These are phyloP conservation scores for Jacaranda copaia DNA, from an alignment of 257 asterid genomes.

Conservation along the genomic window DNA sequence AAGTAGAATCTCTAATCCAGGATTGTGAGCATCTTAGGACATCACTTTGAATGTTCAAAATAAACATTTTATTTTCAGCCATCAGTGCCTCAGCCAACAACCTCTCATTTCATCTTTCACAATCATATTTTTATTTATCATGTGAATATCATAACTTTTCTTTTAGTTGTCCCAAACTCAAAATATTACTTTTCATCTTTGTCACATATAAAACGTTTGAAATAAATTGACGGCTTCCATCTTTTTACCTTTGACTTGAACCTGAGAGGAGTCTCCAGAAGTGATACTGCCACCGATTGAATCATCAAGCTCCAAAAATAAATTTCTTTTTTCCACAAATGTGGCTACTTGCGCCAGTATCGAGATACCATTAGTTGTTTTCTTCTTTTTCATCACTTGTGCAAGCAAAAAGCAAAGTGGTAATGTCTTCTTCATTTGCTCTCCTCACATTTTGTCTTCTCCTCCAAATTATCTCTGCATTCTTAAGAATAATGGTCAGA, in stretches of 20 bases:
- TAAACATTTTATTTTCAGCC: background rate
- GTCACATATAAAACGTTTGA: background rate
- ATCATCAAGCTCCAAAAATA: slow-evolving; percentile 3
- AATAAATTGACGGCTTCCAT: slow-evolving; percentile 20
- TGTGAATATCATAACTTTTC: slow-evolving; percentile 22
- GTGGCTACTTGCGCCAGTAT: background rate
- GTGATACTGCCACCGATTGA: background rate
- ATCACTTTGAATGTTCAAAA: background rate
- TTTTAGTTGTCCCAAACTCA: slow-evolving; percentile 17
- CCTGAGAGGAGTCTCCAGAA: slow-evolving; percentile 17
- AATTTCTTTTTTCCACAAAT: background rate
- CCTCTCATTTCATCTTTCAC: slow-evolving; percentile 17
- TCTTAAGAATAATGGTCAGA: slow-evolving; percentile 27
- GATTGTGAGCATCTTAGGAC: background rate
- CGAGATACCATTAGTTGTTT: background rate
- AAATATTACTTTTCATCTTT: background rate
- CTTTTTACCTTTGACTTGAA: slow-evolving; percentile 10
- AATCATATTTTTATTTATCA: background rate
- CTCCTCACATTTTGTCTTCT: background rate
- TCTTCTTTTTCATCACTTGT: no score
- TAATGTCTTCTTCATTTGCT: background rate
- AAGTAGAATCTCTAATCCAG: background rate
- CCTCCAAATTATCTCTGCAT: background rate
- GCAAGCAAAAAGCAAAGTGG: background rate
- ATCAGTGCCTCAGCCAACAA: background rate